These are phyloP conservation scores for Pythium guiyangense DNA, from an alignment of 352 stramenopile genomes.

Conservation along the genomic window DNA sequence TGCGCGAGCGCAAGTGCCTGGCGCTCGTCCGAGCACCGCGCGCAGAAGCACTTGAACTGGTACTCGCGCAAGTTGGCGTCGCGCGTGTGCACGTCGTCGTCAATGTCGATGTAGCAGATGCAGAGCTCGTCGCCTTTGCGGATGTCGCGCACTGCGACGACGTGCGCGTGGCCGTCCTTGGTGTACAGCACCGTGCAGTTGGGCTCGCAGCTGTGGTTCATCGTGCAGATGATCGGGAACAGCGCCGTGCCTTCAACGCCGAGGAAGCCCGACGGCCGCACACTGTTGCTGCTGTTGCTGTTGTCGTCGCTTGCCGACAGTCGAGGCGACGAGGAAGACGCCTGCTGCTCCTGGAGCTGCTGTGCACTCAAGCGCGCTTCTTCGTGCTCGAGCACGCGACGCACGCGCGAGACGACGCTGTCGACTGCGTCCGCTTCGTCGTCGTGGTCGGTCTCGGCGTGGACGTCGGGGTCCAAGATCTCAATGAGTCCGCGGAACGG, in stretches of 20 bases:
- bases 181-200: slow-evolving; percentile 92
- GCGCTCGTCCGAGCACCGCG: slow-evolving; percentile 45
- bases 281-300: slow-evolving; percentile 14
- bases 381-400: slow-evolving; percentile 39
- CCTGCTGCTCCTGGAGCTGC: slow-evolving; percentile 13
- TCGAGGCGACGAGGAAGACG: no score
- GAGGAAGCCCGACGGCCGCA: slow-evolving; percentile 40
- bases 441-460: slow-evolving; percentile 24
- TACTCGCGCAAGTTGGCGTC: slow-evolving; percentile 71
- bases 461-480: slow-evolving; percentile 47
- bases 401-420: slow-evolving; percentile 31
- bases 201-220: slow-evolving; percentile 96
- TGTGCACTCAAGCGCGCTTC: slow-evolving; percentile 19
- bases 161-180: slow-evolving; percentile 64
- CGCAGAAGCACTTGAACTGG: slow-evolving; percentile 75
- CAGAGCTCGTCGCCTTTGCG: slow-evolving; percentile 89
- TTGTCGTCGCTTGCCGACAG: no score
- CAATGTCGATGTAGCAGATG: slow-evolving; percentile 94
- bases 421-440: slow-evolving; percentile 11
- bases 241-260: slow-evolving; percentile 94
- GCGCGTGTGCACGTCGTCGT: slow-evolving; percentile 65
- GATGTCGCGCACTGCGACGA: slow-evolving; percentile 73
- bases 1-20: slow-evolving; percentile 17
- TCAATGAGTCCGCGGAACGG: slow-evolving; percentile 69
- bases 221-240: slow-evolving; percentile 92